Evolutionary conservation across 106 monocot species (phyloP), one percentile per base, ranked within the genome.

Genomic region (Allium cepa): DNA sequence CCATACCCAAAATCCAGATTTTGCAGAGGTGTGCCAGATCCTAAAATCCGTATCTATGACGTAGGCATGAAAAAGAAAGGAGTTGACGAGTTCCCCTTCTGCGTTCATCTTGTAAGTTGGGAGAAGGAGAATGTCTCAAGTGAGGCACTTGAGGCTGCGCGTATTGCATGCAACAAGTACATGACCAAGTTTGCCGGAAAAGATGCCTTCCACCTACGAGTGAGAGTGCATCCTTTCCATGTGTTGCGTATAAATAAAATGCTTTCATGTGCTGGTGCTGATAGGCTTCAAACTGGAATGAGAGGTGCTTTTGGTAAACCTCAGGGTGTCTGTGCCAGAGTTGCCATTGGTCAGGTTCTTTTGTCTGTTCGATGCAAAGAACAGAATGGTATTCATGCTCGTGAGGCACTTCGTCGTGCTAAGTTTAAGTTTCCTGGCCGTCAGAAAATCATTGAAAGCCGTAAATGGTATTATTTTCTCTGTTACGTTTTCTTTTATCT

Each of bases 261-360:
- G 92, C 85, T 92, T 80, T 92, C 92, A 17, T 92, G 92, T 72
- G 92, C 92, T 62, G 92, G 92, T 68, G 92, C 92, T 73, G 92
- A 92, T 92, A 81, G 92, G 87, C 92, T 92, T 47, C 92, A 92
- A 68, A 92, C 92, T 72, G 92, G 92, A 12, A 92, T 92, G 92
- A 77, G 92, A 62, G 87, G 87, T 71, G 92, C 92, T 1, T 92
- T 92, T 75, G 92, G 92, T 3, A 92, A 92, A 82, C 87, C 92
- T 14, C 82, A 78, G 36, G 92, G 92, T 22, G 82, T 82, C 2
- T 92, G 92, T 71, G 92, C 92, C 3, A 72, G 91, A 14, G 92
- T 92, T 17, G 64, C 55, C 47, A 87, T 92, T 71, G 92, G 86
- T 5, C 82, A 82, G 66, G 86, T 86, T 8, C 60, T 82, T 13